Base-by-base conservation (phyloP, 2,329 filamentous ascomycete species). In the Fusarium sp. region DNA sequence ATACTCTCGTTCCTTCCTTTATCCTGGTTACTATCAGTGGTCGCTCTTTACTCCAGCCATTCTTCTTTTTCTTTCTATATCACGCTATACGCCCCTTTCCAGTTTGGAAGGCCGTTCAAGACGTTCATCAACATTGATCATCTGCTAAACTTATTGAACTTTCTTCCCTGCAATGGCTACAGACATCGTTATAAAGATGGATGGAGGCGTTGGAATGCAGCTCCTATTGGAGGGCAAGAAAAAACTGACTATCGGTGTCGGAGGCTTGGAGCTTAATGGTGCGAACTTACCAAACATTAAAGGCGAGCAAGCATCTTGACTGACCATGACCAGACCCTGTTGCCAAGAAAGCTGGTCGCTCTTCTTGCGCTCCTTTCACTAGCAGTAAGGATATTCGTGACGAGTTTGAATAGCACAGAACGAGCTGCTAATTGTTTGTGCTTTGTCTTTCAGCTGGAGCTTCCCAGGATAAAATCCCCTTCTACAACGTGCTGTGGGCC, bases 401-500 rank as follows among this genome's bases (percentile, higher is more conserved):
- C n/a, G n/a, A 39, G 48, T 31, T 25, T 50, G 13, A 19, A 23
- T 18, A 12, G 23, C 10, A 45, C 28, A 11, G 30, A 44, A 31
- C 18, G n/a, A 62, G 26, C 14, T 51, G 37, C 67, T 70, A 30
- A 67, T 30, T 44, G 34, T 18, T 41, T 12, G 19, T 34, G 37
- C 10, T 53, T 26, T 60, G 11, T 19, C 28, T 53, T 21, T 23
- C 37, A 57, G 30, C 50, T 79, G 78, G 70, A 53, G 50, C 60
- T 45, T 58, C 70, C 11, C 75, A 72, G 13, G 70, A 77, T 23
- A 74, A 74, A 7, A 91, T 98, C 30, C 90, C 92, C 3, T 90
- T 93, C 65, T 94, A 93, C 82, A 92, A 97, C 77, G 82, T 98
- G 65, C 89, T 98, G 50, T 97, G 93, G 90, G 93, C 91, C 41